Conservation (phyloP, 371 early-diverging fungal genomes). For the Actinomortierella wolfii region DNA sequence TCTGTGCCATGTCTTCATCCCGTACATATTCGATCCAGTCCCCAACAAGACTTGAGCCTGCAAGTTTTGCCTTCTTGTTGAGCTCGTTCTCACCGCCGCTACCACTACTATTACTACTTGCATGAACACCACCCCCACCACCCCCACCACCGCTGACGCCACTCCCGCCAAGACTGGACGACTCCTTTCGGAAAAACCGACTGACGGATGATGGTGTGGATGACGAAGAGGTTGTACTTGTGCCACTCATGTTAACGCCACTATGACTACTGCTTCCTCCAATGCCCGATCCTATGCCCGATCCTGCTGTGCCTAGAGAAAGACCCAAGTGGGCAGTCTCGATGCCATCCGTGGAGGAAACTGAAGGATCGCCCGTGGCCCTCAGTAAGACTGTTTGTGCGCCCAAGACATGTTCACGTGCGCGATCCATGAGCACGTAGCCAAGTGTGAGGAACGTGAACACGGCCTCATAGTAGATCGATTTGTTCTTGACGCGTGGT, state of each 20-base stretch:
- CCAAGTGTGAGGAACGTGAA: constrained; percentile 62
- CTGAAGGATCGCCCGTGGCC: constrained; percentile 40
- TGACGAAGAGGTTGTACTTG: no score
- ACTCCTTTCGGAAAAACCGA: no score
- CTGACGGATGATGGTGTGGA: no score
- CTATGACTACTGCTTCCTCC: constrained; percentile 1
- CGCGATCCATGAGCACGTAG: constrained; percentile 45
- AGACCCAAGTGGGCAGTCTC: no score
- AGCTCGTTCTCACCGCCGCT: not conserved
- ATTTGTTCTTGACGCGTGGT: constrained; percentile 56
- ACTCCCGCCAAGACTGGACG: no score
- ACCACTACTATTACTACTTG: constrained; percentile 21
- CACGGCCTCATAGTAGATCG: constrained; percentile 63
- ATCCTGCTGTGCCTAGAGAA: constrained; percentile 10
- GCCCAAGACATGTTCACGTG: constrained; percentile 20
- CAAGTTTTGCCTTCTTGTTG: not conserved
- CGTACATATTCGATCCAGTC: constrained; percentile 27
- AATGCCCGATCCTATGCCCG: constrained; percentile 7
- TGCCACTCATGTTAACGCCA: no score
- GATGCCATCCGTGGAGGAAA: constrained; percentile 49
- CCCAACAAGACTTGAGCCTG: constrained; percentile 8
- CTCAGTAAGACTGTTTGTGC: constrained; percentile 21
- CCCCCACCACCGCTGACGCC: no score
- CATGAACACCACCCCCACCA: constrained; percentile 33
- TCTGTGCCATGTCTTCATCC: constrained; percentile 22